Conservation (phyloP, 164 flowering plant genomes). For the Cinnamomum micranthum region DNA sequence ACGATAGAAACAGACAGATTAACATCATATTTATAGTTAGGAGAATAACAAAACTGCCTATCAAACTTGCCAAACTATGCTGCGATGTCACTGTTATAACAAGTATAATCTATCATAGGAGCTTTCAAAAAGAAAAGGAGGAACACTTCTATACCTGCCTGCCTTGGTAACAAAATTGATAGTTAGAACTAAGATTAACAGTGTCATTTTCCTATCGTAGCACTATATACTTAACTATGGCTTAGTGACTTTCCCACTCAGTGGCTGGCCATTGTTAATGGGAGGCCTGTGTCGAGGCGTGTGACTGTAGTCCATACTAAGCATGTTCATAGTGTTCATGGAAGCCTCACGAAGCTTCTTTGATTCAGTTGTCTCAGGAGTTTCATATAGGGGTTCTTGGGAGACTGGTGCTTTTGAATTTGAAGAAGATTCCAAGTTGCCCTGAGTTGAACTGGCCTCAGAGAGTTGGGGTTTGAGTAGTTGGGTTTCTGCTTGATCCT, state of each 20-base stretch:
- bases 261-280: conserved; percentile 14
- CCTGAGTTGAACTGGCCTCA: background rate
- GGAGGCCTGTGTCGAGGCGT: conserved; percentile 31
- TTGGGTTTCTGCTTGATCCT: background rate
- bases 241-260: background rate
- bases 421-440: conserved; percentile 3
- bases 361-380: background rate
- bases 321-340: conserved; percentile 2
- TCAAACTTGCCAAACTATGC: background rate
- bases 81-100: background rate
- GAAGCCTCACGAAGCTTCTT: conserved; percentile 6
- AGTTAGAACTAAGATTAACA: background rate
- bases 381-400: background rate
- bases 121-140: background rate
- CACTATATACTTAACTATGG: background rate
- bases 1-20: background rate
- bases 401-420: background rate
- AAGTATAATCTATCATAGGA: background rate
- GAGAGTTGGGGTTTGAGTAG: background rate
- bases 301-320: conserved; percentile 27
- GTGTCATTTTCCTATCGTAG: background rate
- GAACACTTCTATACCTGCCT: background rate
- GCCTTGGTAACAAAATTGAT: background rate
- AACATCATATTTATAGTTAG: background rate
- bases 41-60: no score